Evolutionary conservation across 2,329 filamentous ascomycete species (phyloP), one percentile per base, ranked within the genome.

Genomic region (Hypomyces perniciosus): DNA sequence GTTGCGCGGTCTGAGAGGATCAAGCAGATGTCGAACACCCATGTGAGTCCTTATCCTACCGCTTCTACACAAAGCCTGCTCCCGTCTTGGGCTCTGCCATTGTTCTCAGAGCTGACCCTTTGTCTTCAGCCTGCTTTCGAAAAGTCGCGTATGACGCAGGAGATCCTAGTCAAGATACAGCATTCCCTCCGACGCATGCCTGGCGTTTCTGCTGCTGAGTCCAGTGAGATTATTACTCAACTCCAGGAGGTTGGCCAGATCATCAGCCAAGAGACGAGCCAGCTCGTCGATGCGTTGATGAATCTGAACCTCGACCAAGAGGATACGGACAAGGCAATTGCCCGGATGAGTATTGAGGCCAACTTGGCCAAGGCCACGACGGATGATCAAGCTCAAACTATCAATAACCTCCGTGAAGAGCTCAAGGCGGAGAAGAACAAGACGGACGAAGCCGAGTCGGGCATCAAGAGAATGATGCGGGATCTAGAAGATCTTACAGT

Each of bases 141-240:
- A 30, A 64, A 67, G 48, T 63, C 62, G 4, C 65, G 68, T 7
- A 51, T 57, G 6, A 61, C 63, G 38, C 69, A 72, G 44, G 62
- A 68, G 44, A 63, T 68, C 4, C 61, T 72, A 10, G 63, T 65
- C 56, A 68, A 66, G 53, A 60, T 69, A 3, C 68, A 71, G 51
- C 68, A 66, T 4, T 65, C 64, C 3, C 62, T 72, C n/a, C 66
- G 68, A 4, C 65, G 68, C 39, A 69, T 71, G 65, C 67, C 69
- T 6, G 68, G 68, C 8, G 63, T 72, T 37, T 65, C 68, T 0
- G 57, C 63, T 34, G 57, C 58, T 27, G 65, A 71, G 27, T 65
- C 68, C 2, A 58, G 59, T 27, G 67, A 71, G 50, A 64, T 72
- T 29, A 60, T 63, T 31, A 37, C 54, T 4, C 63, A 67, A 50